These are phyloP conservation scores for Fragaria iinumae DNA, from an alignment of 306 rosid species.

Conservation along the genomic window DNA sequence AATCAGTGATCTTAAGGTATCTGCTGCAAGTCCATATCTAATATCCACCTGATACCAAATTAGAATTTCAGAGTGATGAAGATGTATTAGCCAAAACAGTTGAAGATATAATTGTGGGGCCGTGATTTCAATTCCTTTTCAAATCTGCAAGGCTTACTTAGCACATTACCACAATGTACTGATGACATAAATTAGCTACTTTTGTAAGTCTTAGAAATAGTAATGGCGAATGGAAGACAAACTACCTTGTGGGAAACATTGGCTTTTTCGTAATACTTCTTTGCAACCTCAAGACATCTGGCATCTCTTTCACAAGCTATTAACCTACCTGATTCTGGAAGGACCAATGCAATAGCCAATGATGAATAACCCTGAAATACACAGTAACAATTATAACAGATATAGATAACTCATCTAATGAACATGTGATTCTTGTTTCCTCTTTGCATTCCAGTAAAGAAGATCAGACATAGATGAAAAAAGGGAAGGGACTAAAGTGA, in stretches of 20 bases:
- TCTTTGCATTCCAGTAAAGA: neutral
- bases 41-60: slow-evolving; percentile 58
- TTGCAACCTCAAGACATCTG: slow-evolving; percentile 75
- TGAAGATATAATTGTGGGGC: neutral
- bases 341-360: slow-evolving; percentile 78
- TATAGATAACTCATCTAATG: neutral
- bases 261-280: slow-evolving; percentile 67
- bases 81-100: slow-evolving; percentile 11
- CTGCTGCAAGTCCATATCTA: slow-evolving; percentile 75
- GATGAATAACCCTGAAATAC: slow-evolving; percentile 88
- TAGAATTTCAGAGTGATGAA: slow-evolving; percentile 4
- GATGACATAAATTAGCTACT: neutral
- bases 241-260: slow-evolving; percentile 87
- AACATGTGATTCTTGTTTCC: neutral
- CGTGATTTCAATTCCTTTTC: neutral
- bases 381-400: neutral
- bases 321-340: slow-evolving; percentile 83
- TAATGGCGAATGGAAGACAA: slow-evolving; percentile 18
- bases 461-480: neutral
- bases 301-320: slow-evolving; percentile 91
- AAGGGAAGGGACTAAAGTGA: neutral
- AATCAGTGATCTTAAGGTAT: slow-evolving; percentile 64
- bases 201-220: neutral
- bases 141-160: neutral
- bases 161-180: neutral